phyloP scores from a whole-genome alignment of 768 basidiomycete genomes.

The Kwoniella shandongensis region DNA sequence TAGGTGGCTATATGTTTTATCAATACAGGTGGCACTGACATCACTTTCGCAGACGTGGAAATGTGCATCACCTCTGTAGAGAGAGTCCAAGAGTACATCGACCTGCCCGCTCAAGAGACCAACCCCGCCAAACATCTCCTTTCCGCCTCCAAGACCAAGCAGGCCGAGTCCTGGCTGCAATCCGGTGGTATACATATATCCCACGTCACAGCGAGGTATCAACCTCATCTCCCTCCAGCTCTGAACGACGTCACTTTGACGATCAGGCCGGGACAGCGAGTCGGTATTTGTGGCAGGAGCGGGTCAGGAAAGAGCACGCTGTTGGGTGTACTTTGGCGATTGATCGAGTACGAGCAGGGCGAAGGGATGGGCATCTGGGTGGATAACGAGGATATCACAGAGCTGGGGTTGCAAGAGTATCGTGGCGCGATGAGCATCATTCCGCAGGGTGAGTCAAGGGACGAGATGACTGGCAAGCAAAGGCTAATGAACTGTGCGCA shows the following conservation, averaged over 20 bases:
- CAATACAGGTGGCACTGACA: neutral
- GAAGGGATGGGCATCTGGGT: conserved; percentile 16
- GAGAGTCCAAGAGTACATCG: conserved; percentile 31
- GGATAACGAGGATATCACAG: conserved; percentile 27
- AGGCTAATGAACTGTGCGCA: neutral
- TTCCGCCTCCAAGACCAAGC: neutral
- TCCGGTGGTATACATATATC: conserved; percentile 19
- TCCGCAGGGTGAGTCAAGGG: conserved; percentile 16
- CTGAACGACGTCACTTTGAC: conserved; percentile 20
- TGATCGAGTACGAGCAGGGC: conserved; percentile 21
- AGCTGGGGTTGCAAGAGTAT: conserved; percentile 15
- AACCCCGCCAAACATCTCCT: neutral
- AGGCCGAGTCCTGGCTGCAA: conserved; percentile 11
- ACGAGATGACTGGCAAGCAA: conserved; percentile 2
- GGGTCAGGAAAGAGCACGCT: conserved; percentile 39
- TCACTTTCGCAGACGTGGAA: conserved; percentile 21
- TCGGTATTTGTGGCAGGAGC: conserved; percentile 36
- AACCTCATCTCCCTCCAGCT: conserved; percentile 20
- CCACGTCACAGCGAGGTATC: conserved; percentile 21
- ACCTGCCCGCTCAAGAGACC: conserved; percentile 25
- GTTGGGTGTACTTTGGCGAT: conserved; percentile 30
- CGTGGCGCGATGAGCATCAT: conserved; percentile 22
- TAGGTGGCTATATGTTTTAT: conserved; percentile 4
- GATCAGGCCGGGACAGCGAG: conserved; percentile 23
- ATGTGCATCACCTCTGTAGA: conserved; percentile 35